A percentile compares a stretch with the other conserved stretches of the same genome.
These are phyloP conservation scores for Brassica carinata DNA, from an alignment of 345 rosid species.

Conservation along the genomic window DNA sequence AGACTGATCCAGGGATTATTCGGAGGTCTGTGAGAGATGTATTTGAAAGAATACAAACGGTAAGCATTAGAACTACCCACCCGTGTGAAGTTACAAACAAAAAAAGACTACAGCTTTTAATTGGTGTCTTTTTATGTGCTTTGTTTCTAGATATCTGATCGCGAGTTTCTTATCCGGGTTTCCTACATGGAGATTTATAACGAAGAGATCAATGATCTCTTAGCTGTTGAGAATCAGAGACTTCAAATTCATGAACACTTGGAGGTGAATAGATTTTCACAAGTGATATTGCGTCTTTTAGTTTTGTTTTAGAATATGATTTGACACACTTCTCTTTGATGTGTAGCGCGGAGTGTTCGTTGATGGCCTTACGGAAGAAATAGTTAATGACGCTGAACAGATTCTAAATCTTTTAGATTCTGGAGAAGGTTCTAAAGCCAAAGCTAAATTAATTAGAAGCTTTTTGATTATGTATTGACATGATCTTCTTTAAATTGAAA, in stretches of 20 bases:
- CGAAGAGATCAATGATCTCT: constrained; percentile 90
- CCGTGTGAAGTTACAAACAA: background rate
- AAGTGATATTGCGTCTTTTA: constrained; percentile 2
- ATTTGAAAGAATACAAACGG: constrained; percentile 60
- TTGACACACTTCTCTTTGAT: constrained; percentile 21
- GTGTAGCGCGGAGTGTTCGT: constrained; percentile 85
- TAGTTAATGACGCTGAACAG: constrained; percentile 80
- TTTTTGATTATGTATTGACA: background rate
- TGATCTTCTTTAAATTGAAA: constrained; percentile 31
- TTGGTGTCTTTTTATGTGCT: constrained; percentile 32
- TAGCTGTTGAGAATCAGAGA: constrained; percentile 77
- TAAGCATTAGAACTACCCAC: constrained; percentile 12
- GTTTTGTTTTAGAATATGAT: background rate
- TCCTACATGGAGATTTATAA: constrained; percentile 97
- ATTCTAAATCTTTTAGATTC: constrained; percentile 75
- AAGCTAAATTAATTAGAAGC: background rate
- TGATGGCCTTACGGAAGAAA: constrained; percentile 85
- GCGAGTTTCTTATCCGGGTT: constrained; percentile 90
- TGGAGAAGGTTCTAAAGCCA: constrained; percentile 76
- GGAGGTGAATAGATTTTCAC: constrained; percentile 57
- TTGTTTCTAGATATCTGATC: constrained; percentile 57
- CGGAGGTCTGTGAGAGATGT: constrained; percentile 73
- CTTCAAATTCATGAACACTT: constrained; percentile 89
- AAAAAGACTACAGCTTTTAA: background rate
- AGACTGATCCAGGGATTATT: constrained; percentile 73